Conservation (phyloP, 2,329 filamentous ascomycete genomes). For the Ophiostoma ulmi region DNA sequence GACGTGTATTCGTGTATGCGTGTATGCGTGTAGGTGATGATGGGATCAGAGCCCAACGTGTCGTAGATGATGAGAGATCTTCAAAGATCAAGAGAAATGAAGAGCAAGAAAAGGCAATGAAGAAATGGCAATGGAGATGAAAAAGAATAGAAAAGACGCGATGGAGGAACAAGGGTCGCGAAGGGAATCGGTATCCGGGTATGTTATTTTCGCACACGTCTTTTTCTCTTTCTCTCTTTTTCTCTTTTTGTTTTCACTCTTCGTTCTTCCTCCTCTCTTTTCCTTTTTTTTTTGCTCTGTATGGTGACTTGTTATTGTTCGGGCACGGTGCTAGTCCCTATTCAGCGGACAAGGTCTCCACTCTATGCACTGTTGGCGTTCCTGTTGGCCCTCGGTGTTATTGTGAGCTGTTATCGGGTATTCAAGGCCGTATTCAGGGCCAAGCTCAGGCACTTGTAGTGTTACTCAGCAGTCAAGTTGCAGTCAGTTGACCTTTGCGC, state of each 20-base stretch:
- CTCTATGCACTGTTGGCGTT: background rate
- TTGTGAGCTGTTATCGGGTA: conserved; percentile 5
- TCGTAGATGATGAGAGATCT: background rate
- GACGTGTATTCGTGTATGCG: background rate
- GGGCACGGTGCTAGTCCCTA: background rate
- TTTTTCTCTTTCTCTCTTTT: background rate
- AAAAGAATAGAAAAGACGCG: background rate
- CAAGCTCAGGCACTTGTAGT: conserved; percentile 5
- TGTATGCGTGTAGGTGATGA: background rate
- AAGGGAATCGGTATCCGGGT: conserved; percentile 7
- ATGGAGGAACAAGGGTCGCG: background rate
- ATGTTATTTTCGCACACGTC: background rate
- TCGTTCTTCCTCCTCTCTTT: conserved; percentile 1
- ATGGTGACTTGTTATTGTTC: conserved; percentile 10
- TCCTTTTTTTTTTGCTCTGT: background rate
- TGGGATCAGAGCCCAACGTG: background rate
- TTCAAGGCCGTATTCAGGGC: background rate
- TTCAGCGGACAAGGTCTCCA: conserved; percentile 4
- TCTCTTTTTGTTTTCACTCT: conserved; percentile 3
- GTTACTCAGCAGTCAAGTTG: background rate
- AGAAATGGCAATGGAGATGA: conserved; percentile 5
- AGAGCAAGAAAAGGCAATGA: background rate
- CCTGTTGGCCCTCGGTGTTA: background rate
- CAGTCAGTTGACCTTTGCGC: background rate
- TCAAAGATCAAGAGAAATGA: background rate